Base-by-base conservation (phyloP, 2,329 filamentous ascomycete genomes). In the Aspergillus sp. region DNA sequence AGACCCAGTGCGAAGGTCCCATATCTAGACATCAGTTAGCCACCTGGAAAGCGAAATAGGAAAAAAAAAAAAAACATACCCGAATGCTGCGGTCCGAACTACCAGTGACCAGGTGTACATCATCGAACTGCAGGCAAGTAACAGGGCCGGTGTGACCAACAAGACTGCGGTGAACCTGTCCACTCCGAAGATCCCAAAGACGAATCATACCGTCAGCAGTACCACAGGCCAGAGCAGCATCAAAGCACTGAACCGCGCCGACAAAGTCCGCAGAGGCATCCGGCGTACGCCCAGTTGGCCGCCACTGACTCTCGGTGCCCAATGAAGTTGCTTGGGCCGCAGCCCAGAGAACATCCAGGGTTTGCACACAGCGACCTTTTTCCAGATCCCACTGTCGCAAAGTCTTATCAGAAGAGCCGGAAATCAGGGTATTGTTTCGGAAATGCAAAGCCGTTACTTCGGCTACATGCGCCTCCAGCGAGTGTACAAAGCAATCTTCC, bases 141-240 rank as follows among this genome's bases (percentile, higher is more conserved):
- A 98, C 89, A 0, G 93, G 87, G 0, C 90, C 91, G 0, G 93
- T 98, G 63, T 98, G 93, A 2, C 93, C 93, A 7, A 98, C 90
- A 5, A 98, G 75, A 68, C 90, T 96, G 49, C 93, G 81, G 69
- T 96, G 90, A n/a, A 98, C 93, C 70, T 96, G 91, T 2, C 93
- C 93, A 65, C 89, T 95, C 55, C 93, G 81, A 59, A 98, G 73
- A 82, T 98, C 93, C 93, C 93, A 98, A 30, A 98, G 73, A 49
- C 93, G 79, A 37, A 98, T 90, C 88, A 97, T 94, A 38, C 93
- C 93, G 64, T 98, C 93, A 0, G 93, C 93, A 10, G 93, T 98
- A 58, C 93, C 93, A 65, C 93, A 97, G 7, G 93, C 93, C 52
- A 98, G 77, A 10, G 93, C 93, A 12, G 91, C 88, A 67, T 98